Base-by-base conservation (phyloP, 1,284 basidiomycete genomes). In the Tylopilus sp. region DNA sequence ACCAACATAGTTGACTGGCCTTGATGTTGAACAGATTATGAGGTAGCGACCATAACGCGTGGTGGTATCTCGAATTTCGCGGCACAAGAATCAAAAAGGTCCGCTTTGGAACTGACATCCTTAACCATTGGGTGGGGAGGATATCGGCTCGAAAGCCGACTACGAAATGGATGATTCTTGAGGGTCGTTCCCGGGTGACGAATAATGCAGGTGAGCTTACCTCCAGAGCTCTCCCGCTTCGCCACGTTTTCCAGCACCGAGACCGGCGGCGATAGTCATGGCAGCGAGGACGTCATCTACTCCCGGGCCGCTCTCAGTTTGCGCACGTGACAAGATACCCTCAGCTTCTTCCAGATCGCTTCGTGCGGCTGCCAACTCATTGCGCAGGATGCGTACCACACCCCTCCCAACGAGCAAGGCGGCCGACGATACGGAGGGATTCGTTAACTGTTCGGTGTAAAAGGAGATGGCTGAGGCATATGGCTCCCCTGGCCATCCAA, bases 401-500 rank as follows among this genome's bases (percentile, higher is more conserved):
- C 89, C 91, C 55, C 93, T 86, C 6, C 90, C 83, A 11, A 88
- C 87, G 29, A 95, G 77, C 15, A 94, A 72, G 60, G 84, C 75
- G 38, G 85, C 76, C 18, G 86, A 85, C 3, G 88, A 76, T 55
- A 94, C 64, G 2, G 88, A 86, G 2, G 93, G 93, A 58, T 92
- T 87, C 33, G 84, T 88, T 44, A 94, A 78, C 62, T 95, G 90
- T 66, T 97, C 94, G 41, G 91, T 91, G 71, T 91, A 96, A 71
- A 93, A 94, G 51, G 93, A 90, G 66, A 82, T 70, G 42, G 82
- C 72, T 63, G 88, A 81, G 45, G 77, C 75, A 73, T 87, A 91
- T n/a, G 71, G 61, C 33, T 69, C 64, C 15, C 64, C 64, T 69
- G 14, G 26, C 11, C 40, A 20, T 2, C 1, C 12, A 12, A 12